Evolutionary conservation across 805 yeast species (phyloP).

Genomic region (Candida ascalaphidarum): DNA sequence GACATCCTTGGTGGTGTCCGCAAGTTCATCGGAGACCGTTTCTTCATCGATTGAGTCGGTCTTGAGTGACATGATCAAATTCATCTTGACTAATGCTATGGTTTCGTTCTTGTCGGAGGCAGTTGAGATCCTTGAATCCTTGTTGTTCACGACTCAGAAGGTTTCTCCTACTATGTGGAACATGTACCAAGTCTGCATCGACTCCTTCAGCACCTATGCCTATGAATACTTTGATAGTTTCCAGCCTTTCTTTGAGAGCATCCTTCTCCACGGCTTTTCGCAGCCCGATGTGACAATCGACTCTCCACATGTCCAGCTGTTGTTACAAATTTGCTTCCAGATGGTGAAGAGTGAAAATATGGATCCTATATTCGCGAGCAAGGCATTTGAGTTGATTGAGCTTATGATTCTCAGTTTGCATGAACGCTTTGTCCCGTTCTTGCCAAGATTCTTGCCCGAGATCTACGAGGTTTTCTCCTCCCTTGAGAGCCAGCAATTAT

Average conservation of each 20-base stretch:
- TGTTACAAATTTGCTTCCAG: conserved; percentile 27
- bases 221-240: conserved; percentile 50
- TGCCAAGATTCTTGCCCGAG: conserved; percentile 23
- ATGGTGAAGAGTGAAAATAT: conserved; percentile 22
- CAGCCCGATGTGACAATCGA: conserved; percentile 26
- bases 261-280: conserved; percentile 43
- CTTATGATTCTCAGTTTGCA: conserved; percentile 11
- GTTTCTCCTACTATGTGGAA: conserved; percentile 49
- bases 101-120: conserved; percentile 28
- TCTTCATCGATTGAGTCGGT: conserved; percentile 24
- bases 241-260: conserved; percentile 47
- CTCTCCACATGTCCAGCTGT: conserved; percentile 27
- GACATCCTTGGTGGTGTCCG: conserved; percentile 33
- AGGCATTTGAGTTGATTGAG: conserved; percentile 31
- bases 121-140: conserved; percentile 42
- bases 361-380: conserved; percentile 33
- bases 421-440: conserved; percentile 20
- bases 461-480: conserved; percentile 25
- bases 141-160: conserved; percentile 42
- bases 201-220: conserved; percentile 52
- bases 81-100: conserved; percentile 32
- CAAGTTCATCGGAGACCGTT: conserved; percentile 32
- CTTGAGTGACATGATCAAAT: conserved; percentile 22
- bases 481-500: conserved; percentile 28
- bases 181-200: conserved; percentile 38